These are phyloP conservation scores for Neoboletus subvelutipes DNA, from an alignment of 768 basidiomycete species.

Conservation along the genomic window DNA sequence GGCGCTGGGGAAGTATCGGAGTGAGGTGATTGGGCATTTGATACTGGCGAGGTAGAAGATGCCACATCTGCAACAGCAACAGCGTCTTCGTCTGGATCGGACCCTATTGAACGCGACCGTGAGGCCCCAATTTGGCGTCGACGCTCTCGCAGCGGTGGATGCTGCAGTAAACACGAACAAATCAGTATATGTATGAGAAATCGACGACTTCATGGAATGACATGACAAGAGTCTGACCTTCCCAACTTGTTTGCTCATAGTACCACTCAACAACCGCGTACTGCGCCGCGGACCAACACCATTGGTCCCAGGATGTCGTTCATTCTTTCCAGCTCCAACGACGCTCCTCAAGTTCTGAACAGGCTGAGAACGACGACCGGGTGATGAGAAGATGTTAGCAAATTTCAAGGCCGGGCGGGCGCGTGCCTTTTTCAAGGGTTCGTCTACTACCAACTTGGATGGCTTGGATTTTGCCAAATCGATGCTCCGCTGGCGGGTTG, in stretches of 20 bases:
- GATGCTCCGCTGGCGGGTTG: slow-evolving; percentile 51
- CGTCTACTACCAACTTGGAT: slow-evolving; percentile 62
- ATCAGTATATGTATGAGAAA: slow-evolving; percentile 6
- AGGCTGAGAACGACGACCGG: slow-evolving; percentile 76
- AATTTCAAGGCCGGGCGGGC: slow-evolving; percentile 84
- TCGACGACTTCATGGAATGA: neutral
- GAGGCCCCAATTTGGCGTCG: slow-evolving; percentile 54
- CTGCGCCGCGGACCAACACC: slow-evolving; percentile 65
- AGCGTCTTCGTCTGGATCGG: slow-evolving; percentile 69
- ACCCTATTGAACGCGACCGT: slow-evolving; percentile 63
- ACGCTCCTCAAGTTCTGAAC: slow-evolving; percentile 62
- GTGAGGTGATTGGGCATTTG: slow-evolving; percentile 56
- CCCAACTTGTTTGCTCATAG: slow-evolving; percentile 48
- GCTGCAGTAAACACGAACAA: slow-evolving; percentile 25
- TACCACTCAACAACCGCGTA: slow-evolving; percentile 64
- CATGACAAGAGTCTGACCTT: slow-evolving; percentile 47
- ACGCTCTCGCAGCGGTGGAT: slow-evolving; percentile 50
- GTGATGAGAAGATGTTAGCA: slow-evolving; percentile 87
- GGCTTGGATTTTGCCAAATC: slow-evolving; percentile 53
- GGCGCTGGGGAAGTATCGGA: slow-evolving; percentile 66
- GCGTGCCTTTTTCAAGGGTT: slow-evolving; percentile 88
- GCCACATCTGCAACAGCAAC: slow-evolving; percentile 46
- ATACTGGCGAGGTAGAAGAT: slow-evolving; percentile 60
- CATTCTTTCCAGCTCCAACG: slow-evolving; percentile 51
- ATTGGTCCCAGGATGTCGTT: slow-evolving; percentile 41